Base-by-base conservation (phyloP, 176 grass and related monocot species). In the Oryza brachyantha region DNA sequence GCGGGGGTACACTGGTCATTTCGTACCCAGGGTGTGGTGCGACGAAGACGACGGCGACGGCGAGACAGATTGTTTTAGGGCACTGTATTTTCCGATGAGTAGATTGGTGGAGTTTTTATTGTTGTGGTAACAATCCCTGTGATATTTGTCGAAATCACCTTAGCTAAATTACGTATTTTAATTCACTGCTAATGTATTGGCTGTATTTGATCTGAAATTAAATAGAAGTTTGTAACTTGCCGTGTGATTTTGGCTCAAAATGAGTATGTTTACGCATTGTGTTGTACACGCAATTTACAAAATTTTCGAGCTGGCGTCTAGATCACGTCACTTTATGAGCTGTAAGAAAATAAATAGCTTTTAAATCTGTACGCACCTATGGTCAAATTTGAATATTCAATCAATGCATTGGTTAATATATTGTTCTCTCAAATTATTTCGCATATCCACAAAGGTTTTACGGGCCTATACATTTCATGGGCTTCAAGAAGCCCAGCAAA, bases 31-130 rank as follows among this genome's bases (percentile, higher is more conserved):
- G 66, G 27, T 19, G 74, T 27, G 32, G 50, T 70, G 41, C n/a
- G 61, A 54, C 2, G 26, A 22, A 9, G 64, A 4, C 38, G 85
- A 75, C 0, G 73, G 46, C 29, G 63, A 37, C 5, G 63, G 29
- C 5, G 62, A 79, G 40, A 25, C 46, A 1, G 14, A 19, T 38
- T 57, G 43, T 66, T 66, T 66, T 32, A 21, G 12, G 1, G 9
- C 14, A 6, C 6, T 84, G 61, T 68, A 41, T 74, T 77, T 63
- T 68, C 63, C n/a, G n/a, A n/a, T n/a, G 72, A 84, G 40, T 63
- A 67, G 69, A 61, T 79, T 50, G 29, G 28, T 43, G 58, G 7
- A 29, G 40, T 40, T 58, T 5, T 73, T 13, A 63, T 70, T 27
- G 68, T 70, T 27, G 68, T 59, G 50, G 75, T 43, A 37, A 59